These are phyloP conservation scores for Adansonia digitata DNA, from an alignment of 345 rosid species.

Conservation along the genomic window DNA sequence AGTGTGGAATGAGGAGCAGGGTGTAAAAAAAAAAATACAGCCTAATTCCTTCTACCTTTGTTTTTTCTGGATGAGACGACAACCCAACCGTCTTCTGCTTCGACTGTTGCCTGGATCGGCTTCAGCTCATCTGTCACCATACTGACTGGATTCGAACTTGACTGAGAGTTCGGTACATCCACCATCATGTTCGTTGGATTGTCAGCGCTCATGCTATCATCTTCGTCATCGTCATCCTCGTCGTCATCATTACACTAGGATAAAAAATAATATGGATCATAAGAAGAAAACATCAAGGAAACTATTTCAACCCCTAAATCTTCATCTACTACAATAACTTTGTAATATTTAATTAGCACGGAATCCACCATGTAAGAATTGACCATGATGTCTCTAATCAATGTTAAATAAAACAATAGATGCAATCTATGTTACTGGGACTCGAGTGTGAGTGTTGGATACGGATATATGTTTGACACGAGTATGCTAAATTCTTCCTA, in stretches of 20 bases:
- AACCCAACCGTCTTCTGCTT: constrained; percentile 71
- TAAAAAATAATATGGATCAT: neutral
- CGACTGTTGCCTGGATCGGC: constrained; percentile 18
- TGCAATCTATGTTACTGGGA: no score
- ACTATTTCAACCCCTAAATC: neutral
- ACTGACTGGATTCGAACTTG: constrained; percentile 20
- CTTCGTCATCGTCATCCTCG: constrained; percentile 20
- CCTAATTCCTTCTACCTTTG: constrained; percentile 50
- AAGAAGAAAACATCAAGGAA: neutral
- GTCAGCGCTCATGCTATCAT: constrained; percentile 23
- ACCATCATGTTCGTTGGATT: constrained; percentile 48
- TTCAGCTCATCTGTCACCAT: constrained; percentile 15
- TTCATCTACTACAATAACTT: neutral
- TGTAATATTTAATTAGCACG: neutral
- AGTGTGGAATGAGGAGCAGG: neutral
- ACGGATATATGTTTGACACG: no score
- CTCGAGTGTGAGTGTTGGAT: no score
- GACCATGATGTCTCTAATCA: neutral
- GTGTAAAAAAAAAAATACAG: neutral
- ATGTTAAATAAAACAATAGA: no score
- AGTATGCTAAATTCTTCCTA: no score
- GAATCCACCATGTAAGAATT: neutral
- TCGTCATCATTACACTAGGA: constrained; percentile 32
- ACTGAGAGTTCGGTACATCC: constrained; percentile 33
- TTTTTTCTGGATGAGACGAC: constrained; percentile 50